Percentiles rank a stretch among this genome's conserved stretches.
Evolutionary conservation across 306 rosid genomes (phyloP).

Genomic region (Casuarina glauca): DNA sequence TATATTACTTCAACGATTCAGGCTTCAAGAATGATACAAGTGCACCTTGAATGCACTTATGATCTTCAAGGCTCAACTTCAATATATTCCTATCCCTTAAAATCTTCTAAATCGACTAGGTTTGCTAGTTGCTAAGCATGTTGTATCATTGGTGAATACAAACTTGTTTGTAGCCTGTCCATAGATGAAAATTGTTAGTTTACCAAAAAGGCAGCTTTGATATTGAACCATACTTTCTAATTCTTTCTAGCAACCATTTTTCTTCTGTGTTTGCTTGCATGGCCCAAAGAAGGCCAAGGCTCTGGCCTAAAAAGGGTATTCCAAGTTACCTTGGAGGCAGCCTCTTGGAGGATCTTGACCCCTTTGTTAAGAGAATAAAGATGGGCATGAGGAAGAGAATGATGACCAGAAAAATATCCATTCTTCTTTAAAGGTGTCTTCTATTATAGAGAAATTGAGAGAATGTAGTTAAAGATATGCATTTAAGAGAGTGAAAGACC

Average conservation of each 20-base stretch:
- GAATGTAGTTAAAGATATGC: background rate
- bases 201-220: conserved; percentile 79
- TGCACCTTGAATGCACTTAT: conserved; percentile 61
- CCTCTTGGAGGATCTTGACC: conserved; percentile 23
- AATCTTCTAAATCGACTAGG: conserved; percentile 41
- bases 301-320: conserved; percentile 52
- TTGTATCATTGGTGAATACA: conserved; percentile 34
- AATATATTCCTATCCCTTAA: conserved; percentile 51
- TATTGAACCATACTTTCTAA: conserved; percentile 62
- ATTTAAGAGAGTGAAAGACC: background rate
- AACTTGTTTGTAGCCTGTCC: conserved; percentile 81
- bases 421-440: conserved; percentile 6
- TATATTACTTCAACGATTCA: conserved; percentile 64
- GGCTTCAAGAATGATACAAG: conserved; percentile 70
- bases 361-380: conserved; percentile 28
- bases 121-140: conserved; percentile 41
- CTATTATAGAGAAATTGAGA: background rate
- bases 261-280: conserved; percentile 52
- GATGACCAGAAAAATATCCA: conserved; percentile 16
- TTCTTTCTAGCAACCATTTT: conserved; percentile 50
- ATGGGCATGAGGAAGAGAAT: conserved; percentile 33
- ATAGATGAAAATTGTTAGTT: conserved; percentile 59
- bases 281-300: conserved; percentile 44
- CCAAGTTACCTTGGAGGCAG: conserved; percentile 58
- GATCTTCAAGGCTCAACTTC: conserved; percentile 59